phyloP scores from a whole-genome alignment of 75 land plant species.

The Cunninghamia lanceolata region DNA sequence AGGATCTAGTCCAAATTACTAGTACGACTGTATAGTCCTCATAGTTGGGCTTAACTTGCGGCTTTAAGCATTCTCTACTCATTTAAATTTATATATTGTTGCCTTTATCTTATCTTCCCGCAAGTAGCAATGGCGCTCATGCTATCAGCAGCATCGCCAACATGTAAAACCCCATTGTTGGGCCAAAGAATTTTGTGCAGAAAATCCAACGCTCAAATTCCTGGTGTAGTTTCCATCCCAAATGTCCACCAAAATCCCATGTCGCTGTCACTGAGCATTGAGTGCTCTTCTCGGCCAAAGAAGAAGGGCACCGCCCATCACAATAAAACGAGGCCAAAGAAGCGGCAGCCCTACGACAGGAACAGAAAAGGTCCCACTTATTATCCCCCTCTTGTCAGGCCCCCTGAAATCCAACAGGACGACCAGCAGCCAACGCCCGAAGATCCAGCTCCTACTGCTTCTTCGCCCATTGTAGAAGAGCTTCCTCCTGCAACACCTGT shows the following conservation, averaged over 20 bases:
- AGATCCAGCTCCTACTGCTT: slow-evolving; percentile 9
- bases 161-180: neutral
- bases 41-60: too few species aligned
- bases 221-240: neutral
- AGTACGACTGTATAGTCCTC: too few species aligned
- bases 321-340: slow-evolving; percentile 45
- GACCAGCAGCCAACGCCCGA: slow-evolving; percentile 11
- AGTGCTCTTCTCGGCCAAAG: slow-evolving; percentile 47
- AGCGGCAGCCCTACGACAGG: slow-evolving; percentile 47
- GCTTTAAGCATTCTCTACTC: too few species aligned
- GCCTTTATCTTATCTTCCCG: neutral
- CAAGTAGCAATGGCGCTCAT: neutral
- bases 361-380: slow-evolving; percentile 37
- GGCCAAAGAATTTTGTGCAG: neutral
- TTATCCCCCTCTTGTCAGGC: slow-evolving; percentile 34
- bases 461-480: neutral
- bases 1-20: too few species aligned
- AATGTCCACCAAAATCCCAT: neutral
- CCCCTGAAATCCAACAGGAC: slow-evolving; percentile 16
- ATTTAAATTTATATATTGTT: too few species aligned
- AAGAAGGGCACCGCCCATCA: slow-evolving; percentile 61
- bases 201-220: neutral
- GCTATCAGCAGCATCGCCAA: neutral
- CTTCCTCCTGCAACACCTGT: neutral
- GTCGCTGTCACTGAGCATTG: slow-evolving; percentile 12